Evolutionary conservation across 2,329 filamentous ascomycete species (phyloP), one percentile per base, ranked within the genome.

Genomic region (Fusarium nematophilum): DNA sequence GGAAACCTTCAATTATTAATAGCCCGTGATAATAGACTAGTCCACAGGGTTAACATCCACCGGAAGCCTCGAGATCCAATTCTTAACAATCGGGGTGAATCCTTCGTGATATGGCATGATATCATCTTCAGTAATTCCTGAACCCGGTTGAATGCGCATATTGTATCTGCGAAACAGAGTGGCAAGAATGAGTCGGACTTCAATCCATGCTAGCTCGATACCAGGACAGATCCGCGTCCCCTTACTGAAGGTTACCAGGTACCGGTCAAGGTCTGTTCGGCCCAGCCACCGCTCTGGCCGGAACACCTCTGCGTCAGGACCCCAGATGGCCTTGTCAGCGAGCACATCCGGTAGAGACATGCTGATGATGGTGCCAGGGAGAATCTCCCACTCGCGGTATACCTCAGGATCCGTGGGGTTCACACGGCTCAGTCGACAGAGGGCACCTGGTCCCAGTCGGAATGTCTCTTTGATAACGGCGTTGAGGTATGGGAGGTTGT

Each of bases 21-120:
- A n/a, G n/a, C n/a, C n/a, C n/a, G 34, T 38, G 34, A 38, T 21
- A 33, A 21, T 14, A 14, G 13, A 17, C 30, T 33, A 33, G 5
- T 33, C n/a, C 13, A 14, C 30, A 14, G n/a, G 13, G 30, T 11
- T 33, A 21, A n/a, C 21, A 4, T 21, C 21, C n/a, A 53, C 51
- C 2, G 17, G 26, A 36, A 52, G 26, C 21, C 42, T 33, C 6
- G 48, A 52, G 14, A 53, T 53, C 51, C 51, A 51, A 11, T 51
- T 53, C 10, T 53, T 53, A 9, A 53, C 51, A 13, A 25, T 44
- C 5, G 51, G 51, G 4, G 51, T 36, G 11, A 53, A 51, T 9
- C 51, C 45, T 7, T 53, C 51, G 17, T 40, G 39, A 25, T 50
- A 50, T 3, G 51, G 51, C 29, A 53, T 23, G 11, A 53, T 34